These are phyloP conservation scores for Elsinoe necatrix DNA, from an alignment of 2,329 filamentous ascomycete species.

Conservation along the genomic window DNA sequence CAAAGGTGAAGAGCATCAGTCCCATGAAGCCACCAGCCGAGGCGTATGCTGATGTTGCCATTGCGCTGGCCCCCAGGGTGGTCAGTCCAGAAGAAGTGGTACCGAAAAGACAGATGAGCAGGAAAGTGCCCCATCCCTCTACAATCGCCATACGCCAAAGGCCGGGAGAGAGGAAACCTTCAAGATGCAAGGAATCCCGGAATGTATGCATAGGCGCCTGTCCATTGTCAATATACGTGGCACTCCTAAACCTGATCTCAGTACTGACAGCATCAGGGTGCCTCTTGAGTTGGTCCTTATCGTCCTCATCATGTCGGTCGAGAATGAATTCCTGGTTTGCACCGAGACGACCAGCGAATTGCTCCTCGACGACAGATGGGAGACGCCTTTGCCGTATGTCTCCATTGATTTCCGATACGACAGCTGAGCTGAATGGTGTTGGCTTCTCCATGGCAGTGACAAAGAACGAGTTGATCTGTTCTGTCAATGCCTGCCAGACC, in stretches of 20 bases:
- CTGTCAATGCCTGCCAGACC: background rate
- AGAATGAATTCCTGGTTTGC: conserved; percentile 29
- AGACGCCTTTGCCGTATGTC: background rate
- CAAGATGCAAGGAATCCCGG: conserved; percentile 17
- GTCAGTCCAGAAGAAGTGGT: conserved; percentile 21
- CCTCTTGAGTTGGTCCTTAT: conserved; percentile 19
- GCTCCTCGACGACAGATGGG: conserved; percentile 9
- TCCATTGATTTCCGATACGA: conserved; percentile 1
- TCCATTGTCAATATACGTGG: background rate
- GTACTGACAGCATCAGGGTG: conserved; percentile 26
- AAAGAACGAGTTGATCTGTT: background rate
- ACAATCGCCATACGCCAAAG: conserved; percentile 22
- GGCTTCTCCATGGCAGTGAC: background rate
- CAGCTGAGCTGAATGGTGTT: conserved; percentile 8
- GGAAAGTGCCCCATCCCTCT: conserved; percentile 22
- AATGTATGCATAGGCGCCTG: conserved; percentile 20
- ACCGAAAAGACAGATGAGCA: conserved; percentile 21
- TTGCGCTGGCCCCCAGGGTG: background rate
- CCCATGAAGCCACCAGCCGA: conserved; percentile 18
- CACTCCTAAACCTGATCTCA: background rate
- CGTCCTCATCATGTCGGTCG: conserved; percentile 21
- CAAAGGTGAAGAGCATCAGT: conserved; percentile 43
- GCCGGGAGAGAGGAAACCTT: conserved; percentile 21
- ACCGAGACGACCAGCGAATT: conserved; percentile 29
- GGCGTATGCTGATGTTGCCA: conserved; percentile 16